A percentile compares a stretch with the other conserved stretches of the same genome.
These are phyloP conservation scores for Cucumis hystrix DNA, from an alignment of 306 rosid genomes.

Conservation along the genomic window DNA sequence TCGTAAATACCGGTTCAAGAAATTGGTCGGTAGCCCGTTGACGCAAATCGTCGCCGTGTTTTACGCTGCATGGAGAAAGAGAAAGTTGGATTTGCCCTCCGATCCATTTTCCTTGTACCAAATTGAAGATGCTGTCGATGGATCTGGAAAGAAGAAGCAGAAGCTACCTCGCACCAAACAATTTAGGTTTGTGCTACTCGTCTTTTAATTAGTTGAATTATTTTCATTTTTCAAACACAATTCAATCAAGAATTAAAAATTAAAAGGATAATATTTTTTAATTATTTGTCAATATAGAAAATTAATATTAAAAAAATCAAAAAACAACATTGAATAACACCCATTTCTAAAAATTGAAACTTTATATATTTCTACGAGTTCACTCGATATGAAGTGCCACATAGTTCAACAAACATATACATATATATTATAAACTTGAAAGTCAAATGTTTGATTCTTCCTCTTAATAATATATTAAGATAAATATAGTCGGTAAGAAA, in stretches of 20 bases:
- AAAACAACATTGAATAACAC: not conserved
- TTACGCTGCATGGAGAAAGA: constrained; percentile 54
- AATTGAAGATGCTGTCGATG: constrained; percentile 23
- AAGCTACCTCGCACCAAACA: constrained; percentile 52
- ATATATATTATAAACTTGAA: too few relatives aligned
- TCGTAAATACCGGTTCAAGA: constrained; percentile 51
- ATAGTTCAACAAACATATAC: too few relatives aligned
- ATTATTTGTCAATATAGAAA: not conserved
- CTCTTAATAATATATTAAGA: too few relatives aligned
- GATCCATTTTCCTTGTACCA: constrained; percentile 30
- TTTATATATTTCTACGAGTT: not conserved
- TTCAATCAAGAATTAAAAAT: too few relatives aligned
- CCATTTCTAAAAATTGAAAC: not conserved
- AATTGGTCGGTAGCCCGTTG: constrained; percentile 65
- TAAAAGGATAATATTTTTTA: too few relatives aligned
- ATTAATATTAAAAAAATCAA: not conserved
- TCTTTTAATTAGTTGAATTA: not conserved
- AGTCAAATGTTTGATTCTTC: too few relatives aligned
- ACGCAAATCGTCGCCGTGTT: constrained; percentile 58
- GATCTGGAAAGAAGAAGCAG: constrained; percentile 32
- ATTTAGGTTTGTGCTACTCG: constrained; percentile 28
- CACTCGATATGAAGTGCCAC: too few relatives aligned
- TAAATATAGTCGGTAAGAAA: too few relatives aligned
- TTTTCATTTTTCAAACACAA: not conserved
- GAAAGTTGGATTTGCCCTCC: constrained; percentile 40